A percentile compares a stretch with the other conserved stretches of the same genome.
phyloP scores from a whole-genome alignment of 2,329 filamentous ascomycete genomes.

The Trichoderma koningii region DNA sequence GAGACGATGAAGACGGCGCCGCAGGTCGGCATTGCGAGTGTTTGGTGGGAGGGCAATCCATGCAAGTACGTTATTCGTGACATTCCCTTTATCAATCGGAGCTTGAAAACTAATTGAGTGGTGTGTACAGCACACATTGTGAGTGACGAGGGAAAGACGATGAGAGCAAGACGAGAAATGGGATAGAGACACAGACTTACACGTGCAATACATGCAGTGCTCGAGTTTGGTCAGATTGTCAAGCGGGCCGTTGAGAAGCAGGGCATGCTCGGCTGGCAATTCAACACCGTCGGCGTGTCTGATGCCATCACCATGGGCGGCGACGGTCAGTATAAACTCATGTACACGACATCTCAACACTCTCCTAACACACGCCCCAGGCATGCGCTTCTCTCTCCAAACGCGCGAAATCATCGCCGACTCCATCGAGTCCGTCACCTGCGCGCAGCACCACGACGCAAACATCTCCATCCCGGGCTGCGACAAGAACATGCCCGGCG shows the following conservation, averaged over 20 bases:
- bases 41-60: constrained; percentile 98
- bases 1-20: constrained; percentile 87
- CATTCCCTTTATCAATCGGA: background rate
- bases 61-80: constrained; percentile 69
- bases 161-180: background rate
- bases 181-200: background rate
- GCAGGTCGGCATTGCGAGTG: constrained; percentile 85
- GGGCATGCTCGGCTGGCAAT: constrained; percentile 92
- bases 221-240: constrained; percentile 84
- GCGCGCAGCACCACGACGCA: constrained; percentile 96
- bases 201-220: constrained; percentile 51
- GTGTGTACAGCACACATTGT: constrained; percentile 44
- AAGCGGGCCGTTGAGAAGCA: constrained; percentile 79
- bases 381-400: constrained; percentile 95
- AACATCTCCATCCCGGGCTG: constrained; percentile 97
- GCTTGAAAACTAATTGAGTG: background rate
- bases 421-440: constrained; percentile 98
- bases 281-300: constrained; percentile 85
- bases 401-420: constrained; percentile 96
- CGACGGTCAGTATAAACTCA: constrained; percentile 66
- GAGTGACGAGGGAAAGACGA: constrained; percentile 32
- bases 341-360: no score
- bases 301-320: constrained; percentile 96
- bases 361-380: constrained; percentile 38
- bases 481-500: constrained; percentile 99